A percentile compares a stretch with the other conserved stretches of the same genome.
phyloP scores from a whole-genome alignment of 2,329 filamentous ascomycete genomes.

The Xenoacremonium recifei region DNA sequence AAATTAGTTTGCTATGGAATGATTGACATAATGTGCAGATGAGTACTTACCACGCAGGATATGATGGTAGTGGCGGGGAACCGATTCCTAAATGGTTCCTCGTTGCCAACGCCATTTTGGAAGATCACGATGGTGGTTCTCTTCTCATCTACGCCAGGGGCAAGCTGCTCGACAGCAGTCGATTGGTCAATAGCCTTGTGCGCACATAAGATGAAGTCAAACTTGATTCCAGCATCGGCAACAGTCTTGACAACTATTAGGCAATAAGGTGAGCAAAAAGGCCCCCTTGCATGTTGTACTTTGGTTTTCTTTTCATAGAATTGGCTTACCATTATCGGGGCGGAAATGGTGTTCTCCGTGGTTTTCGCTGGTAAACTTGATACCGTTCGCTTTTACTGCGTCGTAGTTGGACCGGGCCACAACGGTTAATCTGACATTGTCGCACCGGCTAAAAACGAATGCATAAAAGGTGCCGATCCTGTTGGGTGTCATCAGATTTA shows the following conservation, averaged over 20 bases:
- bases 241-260: conserved; percentile 13
- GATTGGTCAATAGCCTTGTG: conserved; percentile 21
- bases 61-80: conserved; percentile 54
- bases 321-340: conserved; percentile 40
- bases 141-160: conserved; percentile 33
- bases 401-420: conserved; percentile 61
- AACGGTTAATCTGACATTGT: conserved; percentile 52
- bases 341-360: conserved; percentile 54
- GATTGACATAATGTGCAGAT: not conserved
- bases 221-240: conserved; percentile 10
- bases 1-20: conserved; percentile 1
- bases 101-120: conserved; percentile 62
- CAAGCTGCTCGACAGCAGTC: conserved; percentile 18
- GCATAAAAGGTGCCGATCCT: conserved; percentile 59
- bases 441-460: conserved; percentile 46
- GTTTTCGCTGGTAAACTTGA: conserved; percentile 52
- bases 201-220: conserved; percentile 20
- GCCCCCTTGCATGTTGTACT: too few species aligned
- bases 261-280: too few species aligned
- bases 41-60: conserved; percentile 48
- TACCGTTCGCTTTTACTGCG: conserved; percentile 51
- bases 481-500: not conserved
- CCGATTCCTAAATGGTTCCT: conserved; percentile 47
- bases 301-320: too few species aligned
- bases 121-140: conserved; percentile 56